Conservation (phyloP, 148 eudicot genomes). For the Amaranthus cruentus region DNA sequence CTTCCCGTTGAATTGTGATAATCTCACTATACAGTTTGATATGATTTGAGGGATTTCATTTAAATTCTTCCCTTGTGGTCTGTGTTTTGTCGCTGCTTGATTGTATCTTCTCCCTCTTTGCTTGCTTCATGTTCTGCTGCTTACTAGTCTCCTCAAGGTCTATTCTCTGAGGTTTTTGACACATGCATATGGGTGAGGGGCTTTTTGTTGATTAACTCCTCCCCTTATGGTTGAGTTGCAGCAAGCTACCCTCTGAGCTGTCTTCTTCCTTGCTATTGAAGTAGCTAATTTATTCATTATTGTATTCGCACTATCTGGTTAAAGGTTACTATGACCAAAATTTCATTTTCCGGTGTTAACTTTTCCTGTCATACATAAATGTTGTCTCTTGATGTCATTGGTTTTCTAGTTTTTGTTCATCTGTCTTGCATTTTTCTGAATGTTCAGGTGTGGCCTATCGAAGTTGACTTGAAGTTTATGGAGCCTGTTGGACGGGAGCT, state of each 20-base stretch:
- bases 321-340: background rate
- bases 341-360: background rate
- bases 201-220: background rate
- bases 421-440: background rate
- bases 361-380: background rate
- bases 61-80: background rate
- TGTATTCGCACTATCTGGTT: background rate
- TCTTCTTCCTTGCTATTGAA: background rate
- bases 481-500: slow-evolving; percentile 92
- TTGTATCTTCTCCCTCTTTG: background rate
- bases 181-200: background rate
- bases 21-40: background rate
- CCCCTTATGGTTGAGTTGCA: background rate
- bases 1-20: background rate
- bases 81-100: background rate
- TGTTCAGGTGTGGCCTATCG: slow-evolving; percentile 86
- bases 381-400: too few species aligned
- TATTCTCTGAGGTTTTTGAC: background rate
- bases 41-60: background rate
- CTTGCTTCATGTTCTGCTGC: background rate
- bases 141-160: background rate
- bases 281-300: background rate
- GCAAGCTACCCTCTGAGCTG: background rate
- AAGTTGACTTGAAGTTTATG: slow-evolving; percentile 77
- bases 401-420: background rate